Evolutionary conservation across 192 early-diverging fungal genomes (phyloP).

Genomic region (Cladochytrium replicatum): DNA sequence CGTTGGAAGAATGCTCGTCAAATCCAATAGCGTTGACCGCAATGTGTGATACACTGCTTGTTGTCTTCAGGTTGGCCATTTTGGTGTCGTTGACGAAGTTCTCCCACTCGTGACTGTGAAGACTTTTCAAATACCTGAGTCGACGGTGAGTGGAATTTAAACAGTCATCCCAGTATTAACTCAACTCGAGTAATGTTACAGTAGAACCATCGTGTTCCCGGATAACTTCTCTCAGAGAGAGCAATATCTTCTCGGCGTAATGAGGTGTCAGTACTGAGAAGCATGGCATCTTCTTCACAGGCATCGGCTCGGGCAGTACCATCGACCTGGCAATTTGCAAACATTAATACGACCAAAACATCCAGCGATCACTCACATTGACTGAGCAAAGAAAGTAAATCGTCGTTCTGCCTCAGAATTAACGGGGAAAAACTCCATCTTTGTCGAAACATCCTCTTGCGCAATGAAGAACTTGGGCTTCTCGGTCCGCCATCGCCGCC

Average conservation of each 20-base stretch:
- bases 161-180: slow-evolving; percentile 30
- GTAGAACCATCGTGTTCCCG: slow-evolving; percentile 71
- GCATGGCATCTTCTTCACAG: slow-evolving; percentile 74
- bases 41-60: neutral
- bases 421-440: slow-evolving; percentile 60
- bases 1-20: slow-evolving; percentile 35
- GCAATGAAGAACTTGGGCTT: slow-evolving; percentile 67
- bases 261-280: slow-evolving; percentile 79
- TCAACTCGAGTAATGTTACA: slow-evolving; percentile 71
- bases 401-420: slow-evolving; percentile 74
- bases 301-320: slow-evolving; percentile 64
- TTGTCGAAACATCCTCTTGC: slow-evolving; percentile 63
- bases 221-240: slow-evolving; percentile 75
- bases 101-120: slow-evolving; percentile 65
- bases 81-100: slow-evolving; percentile 85
- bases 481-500: slow-evolving; percentile 55
- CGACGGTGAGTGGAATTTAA: neutral
- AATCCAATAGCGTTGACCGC: slow-evolving; percentile 15
- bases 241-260: slow-evolving; percentile 75
- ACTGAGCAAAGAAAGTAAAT: slow-evolving; percentile 79
- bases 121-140: slow-evolving; percentile 7
- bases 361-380: slow-evolving; percentile 28
- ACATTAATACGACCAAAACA: neutral
- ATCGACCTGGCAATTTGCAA: slow-evolving; percentile 33
- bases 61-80: slow-evolving; percentile 21